These are phyloP conservation scores for Sistotremastrum suecicum DNA, from an alignment of 768 basidiomycete species.

Conservation along the genomic window DNA sequence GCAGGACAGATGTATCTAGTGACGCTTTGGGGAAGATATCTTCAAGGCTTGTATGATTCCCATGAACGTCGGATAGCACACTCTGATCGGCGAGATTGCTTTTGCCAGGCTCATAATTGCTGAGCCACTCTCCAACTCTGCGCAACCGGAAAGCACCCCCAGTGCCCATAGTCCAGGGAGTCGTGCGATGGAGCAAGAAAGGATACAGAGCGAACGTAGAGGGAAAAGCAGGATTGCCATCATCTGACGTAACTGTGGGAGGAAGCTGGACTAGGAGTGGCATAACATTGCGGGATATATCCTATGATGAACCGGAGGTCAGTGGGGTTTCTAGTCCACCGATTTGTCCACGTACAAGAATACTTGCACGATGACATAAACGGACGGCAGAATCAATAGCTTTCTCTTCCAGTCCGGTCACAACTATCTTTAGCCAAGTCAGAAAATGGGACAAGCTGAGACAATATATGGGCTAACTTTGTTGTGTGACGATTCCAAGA, in stretches of 20 bases:
- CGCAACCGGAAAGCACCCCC: slow-evolving; percentile 43
- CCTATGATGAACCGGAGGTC: slow-evolving; percentile 3
- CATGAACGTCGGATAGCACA: not conserved
- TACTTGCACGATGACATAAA: slow-evolving; percentile 20
- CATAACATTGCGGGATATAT: not conserved
- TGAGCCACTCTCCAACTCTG: slow-evolving; percentile 48
- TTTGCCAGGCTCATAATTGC: slow-evolving; percentile 8
- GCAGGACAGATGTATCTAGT: not conserved
- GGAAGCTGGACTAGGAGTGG: not conserved
- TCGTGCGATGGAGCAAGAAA: slow-evolving; percentile 34
- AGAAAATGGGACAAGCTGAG: not conserved
- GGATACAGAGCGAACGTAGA: slow-evolving; percentile 53
- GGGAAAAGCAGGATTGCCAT: slow-evolving; percentile 9
- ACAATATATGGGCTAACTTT: slow-evolving; percentile 28
- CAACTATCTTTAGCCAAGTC: not conserved
- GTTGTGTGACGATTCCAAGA: slow-evolving; percentile 35
- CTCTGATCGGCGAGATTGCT: not conserved
- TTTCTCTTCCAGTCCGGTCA: no score
- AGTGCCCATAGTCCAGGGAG: slow-evolving; percentile 32
- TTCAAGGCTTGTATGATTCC: not conserved
- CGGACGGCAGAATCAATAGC: slow-evolving; percentile 28
- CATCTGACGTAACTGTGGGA: not conserved
- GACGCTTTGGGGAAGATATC: not conserved
- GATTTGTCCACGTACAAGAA: slow-evolving; percentile 10
- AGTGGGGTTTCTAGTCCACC: slow-evolving; percentile 6